phyloP scores from a whole-genome alignment of 345 rosid genomes.

The Lagerstroemia speciosa region DNA sequence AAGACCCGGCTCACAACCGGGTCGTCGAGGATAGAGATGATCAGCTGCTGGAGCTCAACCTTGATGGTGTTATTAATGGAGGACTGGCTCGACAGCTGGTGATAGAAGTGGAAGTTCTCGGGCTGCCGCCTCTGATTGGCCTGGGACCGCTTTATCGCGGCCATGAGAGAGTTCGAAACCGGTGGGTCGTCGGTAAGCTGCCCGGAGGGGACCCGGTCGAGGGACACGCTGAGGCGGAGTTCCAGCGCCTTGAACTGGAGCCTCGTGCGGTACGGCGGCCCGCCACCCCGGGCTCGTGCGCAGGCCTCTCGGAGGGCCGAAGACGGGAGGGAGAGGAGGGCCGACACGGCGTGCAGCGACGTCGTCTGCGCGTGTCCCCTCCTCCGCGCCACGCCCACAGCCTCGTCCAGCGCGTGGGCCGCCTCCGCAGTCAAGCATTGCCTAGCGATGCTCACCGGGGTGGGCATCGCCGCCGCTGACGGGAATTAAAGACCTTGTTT shows the following conservation, averaged over 20 bases:
- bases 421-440: slow-evolving; percentile 81
- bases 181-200: slow-evolving; percentile 53
- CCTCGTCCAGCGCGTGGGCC: slow-evolving; percentile 71
- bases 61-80: slow-evolving; percentile 40
- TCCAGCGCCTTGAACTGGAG: slow-evolving; percentile 81
- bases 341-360: slow-evolving; percentile 79
- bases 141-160: slow-evolving; percentile 91
- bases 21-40: slow-evolving; percentile 77
- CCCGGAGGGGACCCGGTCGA: slow-evolving; percentile 74
- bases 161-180: slow-evolving; percentile 90
- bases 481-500: neutral
- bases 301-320: slow-evolving; percentile 74
- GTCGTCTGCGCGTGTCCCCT: slow-evolving; percentile 76
- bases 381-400: slow-evolving; percentile 62
- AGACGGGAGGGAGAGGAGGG: slow-evolving; percentile 59
- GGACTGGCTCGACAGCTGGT: slow-evolving; percentile 43
- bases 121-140: slow-evolving; percentile 85
- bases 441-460: slow-evolving; percentile 70
- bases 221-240: slow-evolving; percentile 70
- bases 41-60: slow-evolving; percentile 73
- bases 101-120: slow-evolving; percentile 69
- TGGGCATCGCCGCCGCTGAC: slow-evolving; percentile 72
- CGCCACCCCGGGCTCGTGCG: slow-evolving; percentile 55
- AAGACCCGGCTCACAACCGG: slow-evolving; percentile 90
- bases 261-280: slow-evolving; percentile 44